phyloP scores from a whole-genome alignment of 345 rosid species.

The Gossypium australe region DNA sequence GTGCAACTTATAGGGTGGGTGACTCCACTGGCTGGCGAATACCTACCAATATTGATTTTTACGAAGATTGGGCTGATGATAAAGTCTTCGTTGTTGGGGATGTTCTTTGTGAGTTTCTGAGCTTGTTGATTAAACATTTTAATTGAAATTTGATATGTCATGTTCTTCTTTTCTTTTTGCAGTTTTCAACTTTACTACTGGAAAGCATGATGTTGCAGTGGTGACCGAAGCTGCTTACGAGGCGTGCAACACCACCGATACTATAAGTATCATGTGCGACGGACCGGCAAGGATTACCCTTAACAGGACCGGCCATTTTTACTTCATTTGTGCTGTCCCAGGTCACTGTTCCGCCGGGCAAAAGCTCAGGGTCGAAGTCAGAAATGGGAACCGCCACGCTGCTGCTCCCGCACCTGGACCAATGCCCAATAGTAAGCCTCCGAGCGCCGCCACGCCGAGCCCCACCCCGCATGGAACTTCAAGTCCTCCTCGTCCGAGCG shows the following conservation, averaged over 20 bases:
- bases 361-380: constrained; percentile 24
- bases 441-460: neutral
- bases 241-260: constrained; percentile 21
- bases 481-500: neutral
- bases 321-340: constrained; percentile 22
- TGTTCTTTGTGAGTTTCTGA: constrained; percentile 25
- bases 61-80: constrained; percentile 27
- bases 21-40: constrained; percentile 27
- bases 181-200: constrained; percentile 28
- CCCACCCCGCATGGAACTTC: neutral
- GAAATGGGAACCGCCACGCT: neutral
- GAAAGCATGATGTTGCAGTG: constrained; percentile 30
- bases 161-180: neutral
- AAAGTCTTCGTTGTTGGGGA: constrained; percentile 33
- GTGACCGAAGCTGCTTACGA: constrained; percentile 27
- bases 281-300: constrained; percentile 28
- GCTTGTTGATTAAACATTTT: neutral
- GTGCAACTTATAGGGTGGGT: constrained; percentile 28
- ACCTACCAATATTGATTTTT: constrained; percentile 18
- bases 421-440: neutral
- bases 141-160: neutral
- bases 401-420: neutral
- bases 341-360: constrained; percentile 31
- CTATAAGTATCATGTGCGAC: neutral
- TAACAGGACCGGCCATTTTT: constrained; percentile 24